Base-by-base conservation (phyloP, 2,329 filamentous ascomycete genomes). In the Shiraia sp. region DNA sequence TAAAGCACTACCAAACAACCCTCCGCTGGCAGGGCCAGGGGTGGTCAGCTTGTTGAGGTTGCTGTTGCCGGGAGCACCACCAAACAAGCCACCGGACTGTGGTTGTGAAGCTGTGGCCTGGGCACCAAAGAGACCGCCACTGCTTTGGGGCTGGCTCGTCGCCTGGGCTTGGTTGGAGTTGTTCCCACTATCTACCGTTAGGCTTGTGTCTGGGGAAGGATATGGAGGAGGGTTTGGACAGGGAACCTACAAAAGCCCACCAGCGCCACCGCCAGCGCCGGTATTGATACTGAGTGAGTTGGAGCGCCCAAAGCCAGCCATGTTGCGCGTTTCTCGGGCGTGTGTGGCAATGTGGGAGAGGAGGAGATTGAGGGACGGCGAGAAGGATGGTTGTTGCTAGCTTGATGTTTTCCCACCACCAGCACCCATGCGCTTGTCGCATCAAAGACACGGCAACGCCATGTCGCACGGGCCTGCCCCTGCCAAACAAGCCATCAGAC, bases 281-380 rank as follows among this genome's bases (percentile, higher is more conserved):
- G 79, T 81, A 56, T 81, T 82, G 56, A 81, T 74, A 45, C 73
- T 77, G 59, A 81, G 67, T 42, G 72, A 74, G 56, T 76, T 75
- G 16, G 73, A 75, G 32, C 74, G 68, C 31, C 72, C 73, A 52
- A 76, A 73, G 30, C 72, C 72, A 57, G 73, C 55, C 66, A 71
- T 70, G 49, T 13, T 22, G 19, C 19, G 4, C 19, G 19, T 5
- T 22, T 22, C n/a, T 22, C 19, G 8, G 19, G 4, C 19, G 4
- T 22, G 4, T 22, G 19, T 22, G 19, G 19, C 4, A n/a, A n/a
- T n/a, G n/a, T n/a, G 23, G 12, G 10, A 15, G 34, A 25, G 28
- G 24, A 38, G 16, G 28, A 7, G 41, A 29, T 35, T 47, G 32
- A 29, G 26, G 27, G 25, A 27, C 29, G 31, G 35, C 37, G 28